Base-by-base conservation (phyloP, 2,329 filamentous ascomycete genomes). In the Blastomyces emzantsi region DNA sequence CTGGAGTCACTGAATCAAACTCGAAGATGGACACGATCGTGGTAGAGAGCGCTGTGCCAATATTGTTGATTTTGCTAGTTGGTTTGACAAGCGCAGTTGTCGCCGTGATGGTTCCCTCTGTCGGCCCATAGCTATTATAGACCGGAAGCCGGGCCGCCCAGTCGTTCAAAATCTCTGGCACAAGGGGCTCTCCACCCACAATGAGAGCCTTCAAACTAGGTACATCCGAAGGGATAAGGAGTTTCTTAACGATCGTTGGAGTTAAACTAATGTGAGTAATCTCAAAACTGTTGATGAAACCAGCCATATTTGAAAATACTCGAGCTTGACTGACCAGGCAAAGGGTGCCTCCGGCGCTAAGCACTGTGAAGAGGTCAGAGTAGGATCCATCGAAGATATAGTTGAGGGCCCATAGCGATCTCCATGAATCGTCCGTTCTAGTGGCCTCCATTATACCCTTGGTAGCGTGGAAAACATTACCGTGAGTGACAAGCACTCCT, bases 361-460 rank as follows among this genome's bases (percentile, higher is more conserved):
- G 94, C 0, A 90, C 81, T 69, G 90, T 94, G 72, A 96, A 93
- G 11, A 95, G 92, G 70, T 96, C 92, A 71, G 94, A 94, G 0
- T 94, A 88, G 0, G 90, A 94, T 1, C 94, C 82, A 70, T 94
- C 90, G 70, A 95, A 95, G 87, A 88, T 70, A 92, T 89, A 0
- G 90, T 93, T 71, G 89, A 94, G 1, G 89, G 55, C 85, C 73
- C 95, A 91, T 0, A 96, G 78, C 39, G 96, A 78, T 17, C 85
- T 82, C 0, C 85, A 83, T 3, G 55, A 57, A 25, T 54, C 17
- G 22, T 76, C 71, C 0, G 78, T 76, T 0, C 88, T 87, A 70
- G 94, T 95, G 0, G 89, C 76, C 76, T 0, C 89, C 87, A 70
- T 94, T 95, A 0, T 89, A 76, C 83, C 79, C 19, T 84, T 78